These are phyloP conservation scores for Hemisphaericaspora nanyangensis DNA, from an alignment of 805 yeast species.

Conservation along the genomic window DNA sequence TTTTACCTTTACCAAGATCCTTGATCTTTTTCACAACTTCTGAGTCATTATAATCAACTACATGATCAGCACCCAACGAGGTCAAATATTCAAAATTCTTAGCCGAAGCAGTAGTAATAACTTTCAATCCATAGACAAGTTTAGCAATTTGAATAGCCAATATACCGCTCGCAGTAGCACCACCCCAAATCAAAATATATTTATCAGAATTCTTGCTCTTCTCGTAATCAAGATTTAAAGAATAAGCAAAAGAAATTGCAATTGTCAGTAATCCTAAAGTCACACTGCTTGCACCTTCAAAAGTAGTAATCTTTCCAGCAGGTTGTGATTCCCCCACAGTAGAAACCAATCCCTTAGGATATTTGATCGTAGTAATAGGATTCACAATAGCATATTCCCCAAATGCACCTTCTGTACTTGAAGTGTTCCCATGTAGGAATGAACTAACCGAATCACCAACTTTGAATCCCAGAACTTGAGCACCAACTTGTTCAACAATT, in stretches of 20 bases:
- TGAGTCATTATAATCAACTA: constrained; percentile 25
- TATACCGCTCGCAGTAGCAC: constrained; percentile 31
- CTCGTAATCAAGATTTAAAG: constrained; percentile 22
- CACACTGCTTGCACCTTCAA: constrained; percentile 63
- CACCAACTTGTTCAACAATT: constrained; percentile 48
- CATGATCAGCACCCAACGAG: constrained; percentile 26
- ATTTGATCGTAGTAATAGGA: constrained; percentile 34
- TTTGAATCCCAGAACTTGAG: constrained; percentile 27
- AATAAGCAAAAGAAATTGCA: constrained; percentile 34
- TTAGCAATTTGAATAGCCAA: constrained; percentile 31
- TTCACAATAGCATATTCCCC: constrained; percentile 47
- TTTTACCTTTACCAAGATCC: constrained; percentile 14
- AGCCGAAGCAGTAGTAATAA: constrained; percentile 26
- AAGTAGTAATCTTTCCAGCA: constrained; percentile 32
- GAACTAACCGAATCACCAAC: constrained; percentile 59
- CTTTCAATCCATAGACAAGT: constrained; percentile 24
- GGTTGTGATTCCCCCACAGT: constrained; percentile 8
- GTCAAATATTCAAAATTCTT: constrained; percentile 21
- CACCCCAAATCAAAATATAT: constrained; percentile 33
- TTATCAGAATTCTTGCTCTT: constrained; percentile 12
- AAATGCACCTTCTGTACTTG: constrained; percentile 53
- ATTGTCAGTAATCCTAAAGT: constrained; percentile 53
- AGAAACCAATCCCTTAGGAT: constrained; percentile 6
- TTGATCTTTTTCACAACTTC: constrained; percentile 22
- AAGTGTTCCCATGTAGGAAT: constrained; percentile 51